Percentiles rank a stretch among this genome's conserved stretches.
Conservation (phyloP, 2,329 filamentous ascomycete species). For the Delphinella strobiligena region DNA sequence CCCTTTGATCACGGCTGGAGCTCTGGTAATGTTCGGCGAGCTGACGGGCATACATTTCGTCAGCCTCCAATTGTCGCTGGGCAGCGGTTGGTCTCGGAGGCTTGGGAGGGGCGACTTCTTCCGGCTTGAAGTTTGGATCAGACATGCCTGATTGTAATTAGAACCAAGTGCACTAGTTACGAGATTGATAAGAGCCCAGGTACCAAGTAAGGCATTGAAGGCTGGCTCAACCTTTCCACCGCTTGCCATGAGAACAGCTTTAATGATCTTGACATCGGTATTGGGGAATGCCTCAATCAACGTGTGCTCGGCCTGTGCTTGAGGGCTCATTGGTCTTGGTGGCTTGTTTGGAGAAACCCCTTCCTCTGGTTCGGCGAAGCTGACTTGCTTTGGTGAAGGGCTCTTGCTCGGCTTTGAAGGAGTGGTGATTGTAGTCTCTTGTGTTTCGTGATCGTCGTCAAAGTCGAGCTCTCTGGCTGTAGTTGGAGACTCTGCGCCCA, state of each 20-base stretch:
- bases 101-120: slow-evolving; percentile 49
- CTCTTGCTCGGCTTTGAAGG: slow-evolving; percentile 25
- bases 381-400: slow-evolving; percentile 32
- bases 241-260: slow-evolving; percentile 77
- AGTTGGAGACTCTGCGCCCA: slow-evolving; percentile 20
- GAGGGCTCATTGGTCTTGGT: slow-evolving; percentile 67
- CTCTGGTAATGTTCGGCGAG: slow-evolving; percentile 75
- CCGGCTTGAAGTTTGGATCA: slow-evolving; percentile 38
- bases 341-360: slow-evolving; percentile 56
- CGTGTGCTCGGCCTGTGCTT: slow-evolving; percentile 75
- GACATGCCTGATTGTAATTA: slow-evolving; percentile 42
- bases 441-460: slow-evolving; percentile 48
- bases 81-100: slow-evolving; percentile 61
- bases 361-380: slow-evolving; percentile 36
- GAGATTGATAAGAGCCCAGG: no score
- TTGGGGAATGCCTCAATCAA: slow-evolving; percentile 87
- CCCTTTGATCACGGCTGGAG: slow-evolving; percentile 25
- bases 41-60: slow-evolving; percentile 84
- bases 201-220: slow-evolving; percentile 86
- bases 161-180: no score
- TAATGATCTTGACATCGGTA: slow-evolving; percentile 70
- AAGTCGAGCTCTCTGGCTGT: slow-evolving; percentile 28
- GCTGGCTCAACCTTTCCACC: slow-evolving; percentile 80
- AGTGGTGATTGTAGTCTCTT: slow-evolving; percentile 44
- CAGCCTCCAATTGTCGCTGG: slow-evolving; percentile 68